Evolutionary conservation across 139 green algal species (phyloP), one percentile per base, ranked within the genome.

Genomic region (Closterium sp.): DNA sequence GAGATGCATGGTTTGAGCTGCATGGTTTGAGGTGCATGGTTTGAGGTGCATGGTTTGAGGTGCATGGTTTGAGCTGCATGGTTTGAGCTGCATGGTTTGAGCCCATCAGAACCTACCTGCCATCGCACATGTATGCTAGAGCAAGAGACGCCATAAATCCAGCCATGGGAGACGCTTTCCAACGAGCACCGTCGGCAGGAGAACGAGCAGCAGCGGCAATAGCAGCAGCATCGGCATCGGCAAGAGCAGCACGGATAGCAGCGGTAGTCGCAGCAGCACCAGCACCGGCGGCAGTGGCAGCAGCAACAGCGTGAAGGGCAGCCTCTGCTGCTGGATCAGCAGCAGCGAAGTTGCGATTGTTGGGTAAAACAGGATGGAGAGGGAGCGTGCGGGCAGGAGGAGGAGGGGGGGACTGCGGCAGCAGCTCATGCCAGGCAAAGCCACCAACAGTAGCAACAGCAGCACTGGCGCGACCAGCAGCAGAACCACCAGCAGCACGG

Each of bases 91-190:
- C 32, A 4, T 38, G 32, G 2, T 38, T 38, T 38, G 32, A 38
- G 32, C 4, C n/a, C n/a, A n/a, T n/a, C 2, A 38, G 32, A 38
- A 38, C 32, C 32, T 22, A 91, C 89, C 89, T 50, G 70, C 89
- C 85, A 28, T 93, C 91, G 84, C 87, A 93, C 31, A 93, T 91
- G 86, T 93, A 93, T 22, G 91, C 86, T 0, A 93, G 88, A 7
- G 91, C 91, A 19, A 93, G 11, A 19, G 86, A 38, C 30, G 91
- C 91, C 91, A 93, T 93, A 38, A 93, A 93, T 24, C 86, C n/a
- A 17, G 91, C 91, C 86, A 93, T 91, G 1, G 30, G 62, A 10
- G 91, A 93, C 10, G 5, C 9, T 17, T 22, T 7, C 45, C 45
- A 70, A 70, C 10, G 4, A 13, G 45, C 10, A 70, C 10, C 4